Evolutionary conservation across 345 rosid species (phyloP).

Genomic region (Aurinia saxatilis): DNA sequence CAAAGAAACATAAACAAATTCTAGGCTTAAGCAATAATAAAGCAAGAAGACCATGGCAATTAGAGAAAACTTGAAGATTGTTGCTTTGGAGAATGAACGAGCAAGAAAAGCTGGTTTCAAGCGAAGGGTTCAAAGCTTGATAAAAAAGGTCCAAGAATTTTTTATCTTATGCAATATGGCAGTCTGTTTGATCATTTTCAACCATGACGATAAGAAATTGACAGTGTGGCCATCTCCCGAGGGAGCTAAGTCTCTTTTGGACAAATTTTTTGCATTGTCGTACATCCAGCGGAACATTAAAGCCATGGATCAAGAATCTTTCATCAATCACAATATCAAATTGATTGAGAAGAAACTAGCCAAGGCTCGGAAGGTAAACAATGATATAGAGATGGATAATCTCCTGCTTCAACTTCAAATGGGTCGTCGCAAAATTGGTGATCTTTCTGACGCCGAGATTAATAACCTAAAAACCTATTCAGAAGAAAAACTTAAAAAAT

Average conservation of each 20-base stretch:
- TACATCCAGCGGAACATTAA: not conserved
- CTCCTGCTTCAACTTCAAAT: not conserved
- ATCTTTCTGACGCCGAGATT: not conserved
- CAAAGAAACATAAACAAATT: no score
- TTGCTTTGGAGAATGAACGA: not conserved
- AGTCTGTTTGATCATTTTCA: not conserved
- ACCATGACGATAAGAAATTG: not conserved
- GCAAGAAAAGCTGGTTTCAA: not conserved
- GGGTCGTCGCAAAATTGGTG: not conserved
- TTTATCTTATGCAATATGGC: not conserved
- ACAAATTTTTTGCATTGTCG: not conserved
- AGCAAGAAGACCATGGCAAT: no score
- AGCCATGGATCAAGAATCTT: not conserved
- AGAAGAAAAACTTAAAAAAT: no score
- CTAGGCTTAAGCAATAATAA: no score
- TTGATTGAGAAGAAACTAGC: not conserved
- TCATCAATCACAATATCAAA: not conserved
- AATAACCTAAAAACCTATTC: not conserved
- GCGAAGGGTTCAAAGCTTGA: not conserved
- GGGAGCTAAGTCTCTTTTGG: not conserved
- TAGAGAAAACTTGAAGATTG: not conserved
- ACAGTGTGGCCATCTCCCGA: not conserved
- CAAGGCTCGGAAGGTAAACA: not conserved
- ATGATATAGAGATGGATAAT: not conserved
- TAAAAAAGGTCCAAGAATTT: not conserved